Evolutionary conservation across 139 green algal species (phyloP), one percentile per base, ranked within the genome.

Genomic region (Coelastrella sp.): DNA sequence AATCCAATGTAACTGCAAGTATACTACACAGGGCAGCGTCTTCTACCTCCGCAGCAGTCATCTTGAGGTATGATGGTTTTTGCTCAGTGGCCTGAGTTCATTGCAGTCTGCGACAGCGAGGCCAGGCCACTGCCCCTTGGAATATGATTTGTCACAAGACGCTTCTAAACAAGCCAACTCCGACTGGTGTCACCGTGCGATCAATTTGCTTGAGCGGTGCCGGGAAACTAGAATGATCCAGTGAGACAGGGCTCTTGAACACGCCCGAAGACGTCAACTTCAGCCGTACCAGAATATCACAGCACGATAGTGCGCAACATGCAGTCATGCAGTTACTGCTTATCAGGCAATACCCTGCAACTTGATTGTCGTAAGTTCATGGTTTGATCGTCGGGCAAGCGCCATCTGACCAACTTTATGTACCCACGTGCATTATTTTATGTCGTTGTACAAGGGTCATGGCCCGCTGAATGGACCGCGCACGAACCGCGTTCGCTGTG

Each of bases 1-100:
- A n/a, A n/a, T 82, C 40, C 35, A 95, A 40, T 2, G 88, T 85
- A 1, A 95, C 81, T 6, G 89, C 92, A 62, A 95, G 86, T 19
- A 95, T 87, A 21, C 78, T 84, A 19, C 78, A 62, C 17, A 94
- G 75, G 1, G 79, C 53, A 2, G 35, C 63, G 71, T 91, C 82
- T 53, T 85, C 64, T 15, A 51, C 15, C 75, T 83, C 53, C 38
- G 25, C 25, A 5, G 64, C 43, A n/a, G 30, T 27, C 72, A 79
- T 79, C n/a, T 19, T 77, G n/a, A 23, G n/a, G 25, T 64, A 9
- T 27, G 41, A 21, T 43, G 53, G 21, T 64, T 19, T 5, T n/a
- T 64, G 6, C 30, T 9, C 45, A 23, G 15, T 9, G 45, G 45
- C 45, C 45, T 57, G 15, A 23, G 45, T 57, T 57, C 45, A 57